Evolutionary conservation across 2,329 filamentous ascomycete species (phyloP).

Genomic region (Amauroascus niger): DNA sequence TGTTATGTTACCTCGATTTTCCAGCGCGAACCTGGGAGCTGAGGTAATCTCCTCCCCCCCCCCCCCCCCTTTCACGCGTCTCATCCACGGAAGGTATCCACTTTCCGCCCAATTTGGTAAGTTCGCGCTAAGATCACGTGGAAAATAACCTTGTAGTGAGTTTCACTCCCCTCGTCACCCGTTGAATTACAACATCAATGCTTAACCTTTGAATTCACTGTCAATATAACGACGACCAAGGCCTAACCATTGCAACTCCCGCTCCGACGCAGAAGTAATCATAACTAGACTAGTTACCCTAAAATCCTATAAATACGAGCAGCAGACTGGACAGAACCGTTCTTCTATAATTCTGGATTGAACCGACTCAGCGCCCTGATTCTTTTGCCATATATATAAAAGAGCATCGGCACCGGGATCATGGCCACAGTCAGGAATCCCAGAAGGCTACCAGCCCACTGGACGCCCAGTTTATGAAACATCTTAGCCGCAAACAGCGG

Average conservation of each 20-base stretch:
- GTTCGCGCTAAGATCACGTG: neutral
- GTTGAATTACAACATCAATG: neutral
- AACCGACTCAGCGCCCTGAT: conserved; percentile 40
- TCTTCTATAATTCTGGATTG: conserved; percentile 19
- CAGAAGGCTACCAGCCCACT: conserved; percentile 34
- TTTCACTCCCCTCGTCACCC: too few relatives aligned
- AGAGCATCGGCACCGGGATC: conserved; percentile 41
- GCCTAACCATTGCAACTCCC: too few relatives aligned
- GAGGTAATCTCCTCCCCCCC: conserved; percentile 2
- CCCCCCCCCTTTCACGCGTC: too few relatives aligned
- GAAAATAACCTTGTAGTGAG: too few relatives aligned
- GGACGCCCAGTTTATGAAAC: conserved; percentile 31
- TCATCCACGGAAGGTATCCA: neutral
- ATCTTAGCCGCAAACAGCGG: conserved; percentile 53
- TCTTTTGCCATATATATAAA: conserved; percentile 40
- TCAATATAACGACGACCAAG: too few relatives aligned
- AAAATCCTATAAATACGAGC: neutral
- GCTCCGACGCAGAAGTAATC: neutral
- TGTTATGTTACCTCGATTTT: neutral
- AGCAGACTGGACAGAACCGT: neutral
- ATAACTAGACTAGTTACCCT: too few relatives aligned
- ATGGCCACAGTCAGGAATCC: conserved; percentile 33
- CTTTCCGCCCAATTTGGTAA: neutral
- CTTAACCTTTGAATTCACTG: too few relatives aligned
- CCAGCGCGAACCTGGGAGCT: neutral